Evolutionary conservation across 2,329 filamentous ascomycete genomes (phyloP).

Genomic region (Anthostomella pinea): DNA sequence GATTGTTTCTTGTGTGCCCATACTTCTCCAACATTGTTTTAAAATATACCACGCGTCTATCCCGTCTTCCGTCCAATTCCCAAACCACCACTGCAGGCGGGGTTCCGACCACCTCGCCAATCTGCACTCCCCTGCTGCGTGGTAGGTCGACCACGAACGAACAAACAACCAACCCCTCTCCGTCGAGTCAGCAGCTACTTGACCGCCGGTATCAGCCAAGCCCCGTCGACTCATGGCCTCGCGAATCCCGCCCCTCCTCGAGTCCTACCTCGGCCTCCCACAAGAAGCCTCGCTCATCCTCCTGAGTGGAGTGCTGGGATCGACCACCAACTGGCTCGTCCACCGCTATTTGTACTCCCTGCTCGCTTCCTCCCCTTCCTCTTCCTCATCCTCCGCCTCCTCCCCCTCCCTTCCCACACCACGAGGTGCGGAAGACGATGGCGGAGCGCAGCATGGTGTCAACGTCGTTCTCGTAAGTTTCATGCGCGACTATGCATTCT

Average conservation of each 20-base stretch:
- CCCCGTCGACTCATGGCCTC: slow-evolving; percentile 38
- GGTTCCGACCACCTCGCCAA: no score
- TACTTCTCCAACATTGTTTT: no score
- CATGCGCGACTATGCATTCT: slow-evolving; percentile 74
- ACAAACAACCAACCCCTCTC: background rate
- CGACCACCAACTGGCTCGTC: slow-evolving; percentile 64
- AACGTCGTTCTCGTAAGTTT: slow-evolving; percentile 79
- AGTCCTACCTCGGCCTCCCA: slow-evolving; percentile 60
- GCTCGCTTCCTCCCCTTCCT: slow-evolving; percentile 29
- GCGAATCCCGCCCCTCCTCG: slow-evolving; percentile 60
- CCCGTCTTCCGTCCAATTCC: no score
- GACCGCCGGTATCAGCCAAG: slow-evolving; percentile 9
- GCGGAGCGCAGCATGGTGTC: no score
- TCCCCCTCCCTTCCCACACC: slow-evolving; percentile 3
- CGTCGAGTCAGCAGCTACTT: slow-evolving; percentile 4
- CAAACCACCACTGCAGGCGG: no score
- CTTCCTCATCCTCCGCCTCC: slow-evolving; percentile 2
- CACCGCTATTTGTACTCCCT: slow-evolving; percentile 53
- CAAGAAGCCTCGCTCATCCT: slow-evolving; percentile 59
- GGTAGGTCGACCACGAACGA: no score
- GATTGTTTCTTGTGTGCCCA: no score
- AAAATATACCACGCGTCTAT: no score
- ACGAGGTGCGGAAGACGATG: slow-evolving; percentile 22
- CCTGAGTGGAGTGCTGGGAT: slow-evolving; percentile 65
- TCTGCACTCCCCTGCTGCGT: no score